Evolutionary conservation across 192 early-diverging fungal species (phyloP).

Genomic region (Chytriomyces hyalinus): DNA sequence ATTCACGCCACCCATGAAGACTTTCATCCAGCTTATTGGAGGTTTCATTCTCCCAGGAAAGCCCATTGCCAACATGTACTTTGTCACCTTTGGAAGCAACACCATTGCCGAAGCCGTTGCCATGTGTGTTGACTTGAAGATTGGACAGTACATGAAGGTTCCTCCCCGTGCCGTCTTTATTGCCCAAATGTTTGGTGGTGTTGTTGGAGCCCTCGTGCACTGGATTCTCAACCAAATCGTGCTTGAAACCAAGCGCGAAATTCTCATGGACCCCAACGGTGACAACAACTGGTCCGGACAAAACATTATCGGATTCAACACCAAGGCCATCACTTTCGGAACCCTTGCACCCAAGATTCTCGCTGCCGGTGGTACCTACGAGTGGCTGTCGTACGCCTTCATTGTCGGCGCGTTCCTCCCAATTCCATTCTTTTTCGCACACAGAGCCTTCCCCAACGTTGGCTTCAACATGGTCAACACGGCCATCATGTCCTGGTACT

Average conservation of each 20-base stretch:
- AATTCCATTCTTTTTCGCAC: conserved; percentile 69
- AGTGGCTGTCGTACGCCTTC: conserved; percentile 47
- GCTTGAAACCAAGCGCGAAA: conserved; percentile 9
- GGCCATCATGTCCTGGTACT: conserved; percentile 66
- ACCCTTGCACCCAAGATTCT: conserved; percentile 63
- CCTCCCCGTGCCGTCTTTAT: conserved; percentile 76
- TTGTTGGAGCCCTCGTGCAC: conserved; percentile 50
- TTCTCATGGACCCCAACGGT: conserved; percentile 39
- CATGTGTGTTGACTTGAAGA: conserved; percentile 62
- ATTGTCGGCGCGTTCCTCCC: conserved; percentile 61
- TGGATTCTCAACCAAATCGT: conserved; percentile 25
- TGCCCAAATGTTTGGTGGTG: conserved; percentile 71
- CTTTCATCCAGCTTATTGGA: conserved; percentile 15
- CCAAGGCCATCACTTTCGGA: conserved; percentile 81
- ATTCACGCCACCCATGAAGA: not conserved
- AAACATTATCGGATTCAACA: conserved; percentile 65
- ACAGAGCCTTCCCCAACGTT: conserved; percentile 64
- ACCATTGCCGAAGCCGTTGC: conserved; percentile 66
- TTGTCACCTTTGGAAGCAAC: conserved; percentile 70
- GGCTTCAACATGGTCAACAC: conserved; percentile 75
- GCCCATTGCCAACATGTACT: conserved; percentile 70
- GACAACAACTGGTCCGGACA: conserved; percentile 73
- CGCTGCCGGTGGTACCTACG: conserved; percentile 65
- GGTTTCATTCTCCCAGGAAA: conserved; percentile 51
- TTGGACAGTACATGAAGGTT: conserved; percentile 39